Conservation (phyloP, 805 yeast species). For the Aciculoconidium aculeatum region DNA sequence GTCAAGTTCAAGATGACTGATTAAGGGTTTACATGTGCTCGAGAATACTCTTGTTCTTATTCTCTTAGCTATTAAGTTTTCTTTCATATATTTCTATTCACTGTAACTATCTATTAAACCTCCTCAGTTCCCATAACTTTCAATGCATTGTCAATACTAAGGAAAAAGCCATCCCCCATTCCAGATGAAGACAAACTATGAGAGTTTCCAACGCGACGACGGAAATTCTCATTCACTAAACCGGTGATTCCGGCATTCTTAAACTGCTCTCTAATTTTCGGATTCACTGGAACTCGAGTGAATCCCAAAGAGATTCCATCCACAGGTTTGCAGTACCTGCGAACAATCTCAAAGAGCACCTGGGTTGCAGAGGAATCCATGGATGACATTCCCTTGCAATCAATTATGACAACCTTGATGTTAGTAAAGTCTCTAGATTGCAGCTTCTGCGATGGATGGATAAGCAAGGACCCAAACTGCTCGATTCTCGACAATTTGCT, state of each 20-base stretch:
- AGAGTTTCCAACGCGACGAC: slow-evolving; percentile 6
- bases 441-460: slow-evolving; percentile 70
- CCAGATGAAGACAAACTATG: slow-evolving; percentile 15
- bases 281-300: slow-evolving; percentile 50
- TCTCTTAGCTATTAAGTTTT: too few relatives aligned
- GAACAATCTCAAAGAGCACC: slow-evolving; percentile 56
- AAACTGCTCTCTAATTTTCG: slow-evolving; percentile 44
- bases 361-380: slow-evolving; percentile 80
- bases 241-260: slow-evolving; percentile 48
- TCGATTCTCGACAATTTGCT: slow-evolving; percentile 65
- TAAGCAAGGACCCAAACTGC: slow-evolving; percentile 63
- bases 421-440: slow-evolving; percentile 33
- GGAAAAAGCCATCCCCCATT: slow-evolving; percentile 32
- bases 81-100: too few relatives aligned
- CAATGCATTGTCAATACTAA: slow-evolving; percentile 55
- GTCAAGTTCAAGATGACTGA: too few relatives aligned
- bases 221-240: slow-evolving; percentile 17
- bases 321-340: slow-evolving; percentile 42
- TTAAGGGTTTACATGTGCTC: too few relatives aligned
- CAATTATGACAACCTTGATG: slow-evolving; percentile 61
- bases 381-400: slow-evolving; percentile 74
- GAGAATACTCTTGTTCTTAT: too few relatives aligned
- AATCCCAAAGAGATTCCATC: slow-evolving; percentile 55
- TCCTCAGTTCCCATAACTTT: slow-evolving; percentile 36
- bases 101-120: too few relatives aligned